Percentiles rank a stretch among this genome's conserved stretches.
Conservation (phyloP, 495 filamentous ascomycete genomes). For the Xylaria bambusicola region DNA sequence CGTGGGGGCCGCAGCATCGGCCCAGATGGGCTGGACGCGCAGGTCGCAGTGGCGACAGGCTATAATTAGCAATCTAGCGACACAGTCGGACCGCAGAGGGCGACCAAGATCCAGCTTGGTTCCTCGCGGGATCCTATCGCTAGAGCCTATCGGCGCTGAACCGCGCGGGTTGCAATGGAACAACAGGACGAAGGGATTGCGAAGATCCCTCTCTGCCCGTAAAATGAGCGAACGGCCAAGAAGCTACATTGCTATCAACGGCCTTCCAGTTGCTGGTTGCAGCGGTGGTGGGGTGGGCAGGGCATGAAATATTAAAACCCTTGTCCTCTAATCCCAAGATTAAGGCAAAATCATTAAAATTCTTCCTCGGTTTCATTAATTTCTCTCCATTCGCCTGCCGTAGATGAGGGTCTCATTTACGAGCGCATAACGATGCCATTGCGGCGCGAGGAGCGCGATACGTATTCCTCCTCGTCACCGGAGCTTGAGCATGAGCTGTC, state of each 20-base stretch:
- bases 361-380: conserved; percentile 23
- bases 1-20: conserved; percentile 42
- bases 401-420: conserved; percentile 25
- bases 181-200: conserved; percentile 28
- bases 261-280: conserved; percentile 28
- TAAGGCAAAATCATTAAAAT: conserved; percentile 15
- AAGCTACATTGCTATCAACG: conserved; percentile 28
- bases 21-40: conserved; percentile 35
- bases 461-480: conserved; percentile 60
- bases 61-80: conserved; percentile 16
- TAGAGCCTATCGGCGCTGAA: conserved; percentile 22
- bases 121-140: conserved; percentile 13
- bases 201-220: conserved; percentile 6
- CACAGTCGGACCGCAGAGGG: conserved; percentile 23
- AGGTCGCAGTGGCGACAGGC: conserved; percentile 12
- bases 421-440: conserved; percentile 75
- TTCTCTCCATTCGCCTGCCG: conserved; percentile 25
- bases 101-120: conserved; percentile 29
- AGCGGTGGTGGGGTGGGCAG: neutral
- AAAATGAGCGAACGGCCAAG: conserved; percentile 38
- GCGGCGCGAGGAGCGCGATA: conserved; percentile 63
- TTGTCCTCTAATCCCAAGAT: conserved; percentile 7
- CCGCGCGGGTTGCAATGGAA: conserved; percentile 37
- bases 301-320: conserved; percentile 5
- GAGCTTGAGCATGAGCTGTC: conserved; percentile 51